Conservation (phyloP, 441 rosid species). For the Pelargonium australe region DNA sequence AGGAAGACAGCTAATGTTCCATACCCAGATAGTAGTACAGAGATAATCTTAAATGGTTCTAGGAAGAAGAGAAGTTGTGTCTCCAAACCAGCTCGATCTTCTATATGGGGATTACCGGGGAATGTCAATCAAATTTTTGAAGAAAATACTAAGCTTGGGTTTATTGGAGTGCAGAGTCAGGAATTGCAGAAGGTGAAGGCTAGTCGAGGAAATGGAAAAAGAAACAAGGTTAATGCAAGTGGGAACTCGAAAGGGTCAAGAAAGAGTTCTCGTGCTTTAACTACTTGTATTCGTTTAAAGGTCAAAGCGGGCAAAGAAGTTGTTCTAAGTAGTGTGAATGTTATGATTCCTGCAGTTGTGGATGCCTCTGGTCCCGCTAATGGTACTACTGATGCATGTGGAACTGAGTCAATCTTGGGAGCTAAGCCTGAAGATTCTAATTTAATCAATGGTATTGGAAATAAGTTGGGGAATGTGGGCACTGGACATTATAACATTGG, state of each 20-base stretch:
- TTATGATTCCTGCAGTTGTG: slow-evolving; percentile 36
- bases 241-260: slow-evolving; percentile 32
- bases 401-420: slow-evolving; percentile 23
- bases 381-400: slow-evolving; percentile 22
- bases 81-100: slow-evolving; percentile 58
- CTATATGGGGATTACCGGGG: slow-evolving; percentile 56
- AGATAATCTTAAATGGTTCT: slow-evolving; percentile 35
- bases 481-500: slow-evolving; percentile 8
- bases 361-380: slow-evolving; percentile 32
- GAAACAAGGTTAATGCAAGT: slow-evolving; percentile 25
- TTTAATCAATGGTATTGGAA: slow-evolving; percentile 23
- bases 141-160: slow-evolving; percentile 31
- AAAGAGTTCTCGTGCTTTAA: slow-evolving; percentile 33
- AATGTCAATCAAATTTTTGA: slow-evolving; percentile 43
- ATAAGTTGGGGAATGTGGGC: slow-evolving; percentile 31
- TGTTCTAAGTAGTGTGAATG: slow-evolving; percentile 33
- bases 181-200: slow-evolving; percentile 32
- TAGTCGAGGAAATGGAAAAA: slow-evolving; percentile 32
- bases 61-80: slow-evolving; percentile 67
- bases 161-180: slow-evolving; percentile 32
- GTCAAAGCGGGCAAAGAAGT: slow-evolving; percentile 67
- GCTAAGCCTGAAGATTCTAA: slow-evolving; percentile 31
- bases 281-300: slow-evolving; percentile 57
- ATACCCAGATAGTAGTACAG: slow-evolving; percentile 28
- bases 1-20: slow-evolving; percentile 36